Conservation (phyloP, 1,284 basidiomycete species). For the Mrakiaceae sp. region DNA sequence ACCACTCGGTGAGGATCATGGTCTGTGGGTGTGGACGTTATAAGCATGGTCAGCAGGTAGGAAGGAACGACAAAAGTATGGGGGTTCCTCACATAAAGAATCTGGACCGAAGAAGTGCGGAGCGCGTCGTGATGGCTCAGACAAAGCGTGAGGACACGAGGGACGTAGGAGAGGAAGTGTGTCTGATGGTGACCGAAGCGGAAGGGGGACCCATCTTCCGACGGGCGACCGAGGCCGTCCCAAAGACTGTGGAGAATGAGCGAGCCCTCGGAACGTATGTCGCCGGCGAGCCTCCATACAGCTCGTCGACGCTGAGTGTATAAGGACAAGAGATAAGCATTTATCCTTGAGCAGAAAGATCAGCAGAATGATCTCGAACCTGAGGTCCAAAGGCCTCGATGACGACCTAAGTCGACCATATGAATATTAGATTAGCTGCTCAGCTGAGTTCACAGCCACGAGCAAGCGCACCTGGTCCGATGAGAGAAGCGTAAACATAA, state of each 20-base stretch:
- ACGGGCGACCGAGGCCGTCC: slow-evolving; percentile 59
- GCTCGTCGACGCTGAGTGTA: slow-evolving; percentile 50
- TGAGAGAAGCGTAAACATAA: slow-evolving; percentile 72
- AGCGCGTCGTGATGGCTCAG: slow-evolving; percentile 89
- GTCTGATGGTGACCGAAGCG: slow-evolving; percentile 50
- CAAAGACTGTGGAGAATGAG: slow-evolving; percentile 71
- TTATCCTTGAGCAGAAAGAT: neutral
- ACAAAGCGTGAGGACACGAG: slow-evolving; percentile 82
- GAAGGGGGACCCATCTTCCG: slow-evolving; percentile 7
- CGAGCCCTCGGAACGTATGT: slow-evolving; percentile 85
- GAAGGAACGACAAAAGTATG: neutral
- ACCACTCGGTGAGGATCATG: slow-evolving; percentile 90
- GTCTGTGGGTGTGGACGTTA: slow-evolving; percentile 32
- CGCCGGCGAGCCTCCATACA: slow-evolving; percentile 89
- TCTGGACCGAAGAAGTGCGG: slow-evolving; percentile 78
- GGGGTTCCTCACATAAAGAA: slow-evolving; percentile 47
- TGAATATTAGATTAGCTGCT: too few species aligned
- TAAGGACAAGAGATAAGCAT: neutral
- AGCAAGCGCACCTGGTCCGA: slow-evolving; percentile 51
- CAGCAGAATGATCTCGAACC: slow-evolving; percentile 38
- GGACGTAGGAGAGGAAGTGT: slow-evolving; percentile 72
- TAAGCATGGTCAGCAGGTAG: neutral
- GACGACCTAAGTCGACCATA: slow-evolving; percentile 40
- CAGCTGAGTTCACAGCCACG: too few species aligned
- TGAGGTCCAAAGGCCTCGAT: slow-evolving; percentile 91